Evolutionary conservation across 345 rosid species (phyloP).

Genomic region (Toxicodendron radicans): DNA sequence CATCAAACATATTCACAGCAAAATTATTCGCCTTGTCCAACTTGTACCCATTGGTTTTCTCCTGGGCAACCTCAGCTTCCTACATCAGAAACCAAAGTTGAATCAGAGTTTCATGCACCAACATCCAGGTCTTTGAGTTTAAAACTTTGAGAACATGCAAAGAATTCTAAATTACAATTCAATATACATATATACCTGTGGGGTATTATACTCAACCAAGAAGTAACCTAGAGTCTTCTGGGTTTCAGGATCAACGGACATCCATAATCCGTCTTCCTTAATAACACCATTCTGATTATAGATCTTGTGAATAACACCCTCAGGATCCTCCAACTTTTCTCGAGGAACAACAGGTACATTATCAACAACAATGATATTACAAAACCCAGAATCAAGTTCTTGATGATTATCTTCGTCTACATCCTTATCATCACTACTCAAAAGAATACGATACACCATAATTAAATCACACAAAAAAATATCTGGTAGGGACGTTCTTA

Average conservation of each 20-base stretch:
- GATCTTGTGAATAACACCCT: constrained; percentile 75
- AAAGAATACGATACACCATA: background rate
- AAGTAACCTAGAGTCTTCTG: constrained; percentile 70
- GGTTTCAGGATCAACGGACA: constrained; percentile 76
- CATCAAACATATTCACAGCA: constrained; percentile 78
- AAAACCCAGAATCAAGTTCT: constrained; percentile 73
- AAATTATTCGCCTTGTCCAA: constrained; percentile 72
- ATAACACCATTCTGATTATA: constrained; percentile 75
- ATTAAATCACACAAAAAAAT: background rate
- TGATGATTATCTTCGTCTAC: constrained; percentile 61
- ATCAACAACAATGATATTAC: constrained; percentile 75
- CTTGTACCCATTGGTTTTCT: constrained; percentile 70
- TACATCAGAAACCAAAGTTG: constrained; percentile 25
- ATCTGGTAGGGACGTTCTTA: no score
- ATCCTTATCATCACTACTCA: constrained; percentile 75
- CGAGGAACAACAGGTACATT: constrained; percentile 79
- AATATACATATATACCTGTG: constrained; percentile 48
- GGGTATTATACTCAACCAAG: constrained; percentile 79
- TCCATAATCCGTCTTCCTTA: constrained; percentile 82
- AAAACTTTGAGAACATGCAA: background rate
- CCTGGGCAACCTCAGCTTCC: constrained; percentile 96
- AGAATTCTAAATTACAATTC: no score
- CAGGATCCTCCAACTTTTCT: constrained; percentile 81
- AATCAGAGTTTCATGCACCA: background rate
- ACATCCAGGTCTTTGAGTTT: background rate